Base-by-base conservation (phyloP, 768 basidiomycete species). In the Xerocomellus dryophilus region DNA sequence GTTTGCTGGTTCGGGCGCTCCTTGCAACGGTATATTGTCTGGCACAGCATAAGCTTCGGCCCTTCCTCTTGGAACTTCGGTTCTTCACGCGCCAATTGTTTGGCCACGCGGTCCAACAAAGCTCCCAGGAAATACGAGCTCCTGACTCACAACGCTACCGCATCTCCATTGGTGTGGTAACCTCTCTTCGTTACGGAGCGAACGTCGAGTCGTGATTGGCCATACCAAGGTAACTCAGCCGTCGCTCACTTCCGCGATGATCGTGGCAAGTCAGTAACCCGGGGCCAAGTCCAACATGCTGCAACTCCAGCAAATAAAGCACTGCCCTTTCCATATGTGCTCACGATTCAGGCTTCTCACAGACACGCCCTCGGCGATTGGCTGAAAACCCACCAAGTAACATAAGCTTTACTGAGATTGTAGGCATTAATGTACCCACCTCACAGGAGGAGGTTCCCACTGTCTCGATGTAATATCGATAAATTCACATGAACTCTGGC, bases 181-280 rank as follows among this genome's bases (percentile, higher is more conserved):
- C 21, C 43, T 41, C 44, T 35, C 47, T 36, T 44, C 41, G 38
- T 57, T 50, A 60, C 51, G 61, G 18, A 53, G 58, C n/a, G 21
- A 32, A 21, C 40, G 48, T 36, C 46, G 42, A 40, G 36, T 18
- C 36, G 12, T 43, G 61, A 65, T 66, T 61, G 59, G 61, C 45
- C 46, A 47, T 21, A 36, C 36, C 47, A 45, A 53, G 42, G 51
- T 8, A 48, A 61, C 59, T 51, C 52, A 44, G 47, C 40, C 14
- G 23, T 38, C 35, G 48, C 27, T 50, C 23, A 45, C 44, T 32
- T 58, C 65, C 60, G 64, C 45, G 39, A 62, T 68, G 46, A 67
- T 47, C 66, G 63, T 52, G 66, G 64, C 65, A 48, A 56, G 51
- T 49, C 54, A 36, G 32, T 2, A 47, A 20, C 40, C 17, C 45